Evolutionary conservation across 139 green algal genomes (phyloP).

Genomic region (Zygnema cylindricum): DNA sequence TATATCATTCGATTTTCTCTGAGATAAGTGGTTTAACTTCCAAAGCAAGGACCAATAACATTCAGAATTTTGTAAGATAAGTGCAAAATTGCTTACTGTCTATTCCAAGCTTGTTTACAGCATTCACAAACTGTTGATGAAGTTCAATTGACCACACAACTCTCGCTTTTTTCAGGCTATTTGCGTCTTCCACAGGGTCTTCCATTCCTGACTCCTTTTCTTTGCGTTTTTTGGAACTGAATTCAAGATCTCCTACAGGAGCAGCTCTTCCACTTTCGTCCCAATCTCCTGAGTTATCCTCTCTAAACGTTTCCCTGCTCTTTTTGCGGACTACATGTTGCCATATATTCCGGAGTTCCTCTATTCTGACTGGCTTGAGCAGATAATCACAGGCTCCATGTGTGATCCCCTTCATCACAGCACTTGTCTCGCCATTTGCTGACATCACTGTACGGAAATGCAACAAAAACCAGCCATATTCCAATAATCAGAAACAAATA

Average conservation of each 20-base stretch:
- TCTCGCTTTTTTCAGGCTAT: constrained; percentile 83
- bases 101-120: constrained; percentile 93
- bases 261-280: neutral
- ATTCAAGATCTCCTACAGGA: neutral
- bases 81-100: constrained; percentile 75
- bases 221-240: constrained; percentile 25
- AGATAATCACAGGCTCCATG: constrained; percentile 96
- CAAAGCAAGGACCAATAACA: no score
- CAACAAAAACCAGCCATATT: no score
- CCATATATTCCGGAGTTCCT: constrained; percentile 96
- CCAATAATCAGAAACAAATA: no score
- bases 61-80: no score
- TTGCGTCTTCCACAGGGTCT: constrained; percentile 44
- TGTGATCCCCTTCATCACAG: constrained; percentile 90
- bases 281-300: constrained; percentile 46
- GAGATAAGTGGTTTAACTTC: no score
- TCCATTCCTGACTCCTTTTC: constrained; percentile 44
- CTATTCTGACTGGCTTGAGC: constrained; percentile 94
- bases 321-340: constrained; percentile 89
- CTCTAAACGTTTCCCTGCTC: neutral
- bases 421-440: constrained; percentile 85
- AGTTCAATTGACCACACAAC: constrained; percentile 96
- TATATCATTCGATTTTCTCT: no score
- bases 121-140: constrained; percentile 96
- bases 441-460: constrained; percentile 96